A percentile compares a stretch with the other conserved stretches of the same genome.
These are phyloP conservation scores for Botrytis sinoallii DNA, from an alignment of 2,329 filamentous ascomycete genomes.

Conservation along the genomic window DNA sequence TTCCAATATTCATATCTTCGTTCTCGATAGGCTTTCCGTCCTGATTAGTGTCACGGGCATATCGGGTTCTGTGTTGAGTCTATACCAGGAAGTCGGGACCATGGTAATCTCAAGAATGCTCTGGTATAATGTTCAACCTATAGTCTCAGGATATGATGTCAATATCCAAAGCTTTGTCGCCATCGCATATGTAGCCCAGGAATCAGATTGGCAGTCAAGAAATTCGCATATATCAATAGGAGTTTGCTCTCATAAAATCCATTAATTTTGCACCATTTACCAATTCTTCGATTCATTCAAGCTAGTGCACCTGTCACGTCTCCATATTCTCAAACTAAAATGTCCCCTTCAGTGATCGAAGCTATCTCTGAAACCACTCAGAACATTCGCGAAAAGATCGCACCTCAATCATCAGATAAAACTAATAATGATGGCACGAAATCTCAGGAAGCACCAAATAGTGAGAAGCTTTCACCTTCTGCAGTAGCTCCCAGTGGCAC, in stretches of 20 bases:
- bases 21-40: not conserved
- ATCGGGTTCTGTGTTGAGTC: not conserved
- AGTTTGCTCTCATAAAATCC: not conserved
- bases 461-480: constrained; percentile 26
- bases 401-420: constrained; percentile 21
- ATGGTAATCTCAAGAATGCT: not conserved
- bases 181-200: not conserved
- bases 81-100: not conserved
- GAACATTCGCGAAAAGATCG: constrained; percentile 31
- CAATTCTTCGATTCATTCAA: not conserved
- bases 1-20: not conserved
- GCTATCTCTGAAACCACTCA: constrained; percentile 27
- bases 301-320: too few species aligned
- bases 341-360: constrained; percentile 34
- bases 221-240: not conserved
- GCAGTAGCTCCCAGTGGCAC: constrained; percentile 23
- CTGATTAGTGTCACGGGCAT: not conserved
- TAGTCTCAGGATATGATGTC: not conserved
- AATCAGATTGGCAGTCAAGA: too few species aligned
- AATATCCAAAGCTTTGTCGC: not conserved
- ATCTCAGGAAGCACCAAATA: not conserved
- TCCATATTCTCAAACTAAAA: constrained; percentile 5
- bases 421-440: not conserved
- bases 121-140: not conserved
- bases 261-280: not conserved